Base-by-base conservation (phyloP, 371 early-diverging fungal genomes). In the Mortierella sp. region DNA sequence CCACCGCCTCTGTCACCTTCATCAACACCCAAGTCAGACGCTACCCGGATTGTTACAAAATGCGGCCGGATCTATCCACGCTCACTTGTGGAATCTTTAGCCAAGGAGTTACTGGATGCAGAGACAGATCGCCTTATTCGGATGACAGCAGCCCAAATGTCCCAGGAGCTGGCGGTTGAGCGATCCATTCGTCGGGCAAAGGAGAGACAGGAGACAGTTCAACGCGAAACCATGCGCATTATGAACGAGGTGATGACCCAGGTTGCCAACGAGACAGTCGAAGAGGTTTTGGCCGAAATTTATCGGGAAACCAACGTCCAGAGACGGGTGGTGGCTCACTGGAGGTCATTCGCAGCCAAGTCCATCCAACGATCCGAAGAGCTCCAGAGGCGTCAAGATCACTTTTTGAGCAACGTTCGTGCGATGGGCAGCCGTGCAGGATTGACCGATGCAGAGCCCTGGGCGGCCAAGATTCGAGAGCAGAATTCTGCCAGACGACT, bases 391-490 rank as follows among this genome's bases (percentile, higher is more conserved):
- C 74, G 80, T 19, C 80, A 77, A 26, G 82, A 80, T 24, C 80
- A 81, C 47, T 81, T 82, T 60, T 54, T 86, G 71, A 34, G 44
- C 21, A 82, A 82, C 45, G 80, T 86, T 14, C 79, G 81, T 3
- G 82, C 86, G 7, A 82, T 82, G 86, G 72, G 74, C 70, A 86
- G 82, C 57, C 74, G 82, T 13, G 82, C 82, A 14, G 82, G 86
- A 2, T 58, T 86, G 5, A 52, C 24, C 6, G 82, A 78, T 65
- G 65, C 47, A 19, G 57, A 75, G 2, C 81, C 78, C 2, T 70
- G 71, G 72, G 73, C 75, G 24, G 57, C 42, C 48, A 78, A 60
- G 58, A 72, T 80, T 13, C 76, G 80, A 16, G 77, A 81, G 0
- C 80, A 79, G 57, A 75, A 74, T 38, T 74, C 78, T 3, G 38